Base-by-base conservation (phyloP, 129 eudicot species). In the Helichrysum umbraculigerum region DNA sequence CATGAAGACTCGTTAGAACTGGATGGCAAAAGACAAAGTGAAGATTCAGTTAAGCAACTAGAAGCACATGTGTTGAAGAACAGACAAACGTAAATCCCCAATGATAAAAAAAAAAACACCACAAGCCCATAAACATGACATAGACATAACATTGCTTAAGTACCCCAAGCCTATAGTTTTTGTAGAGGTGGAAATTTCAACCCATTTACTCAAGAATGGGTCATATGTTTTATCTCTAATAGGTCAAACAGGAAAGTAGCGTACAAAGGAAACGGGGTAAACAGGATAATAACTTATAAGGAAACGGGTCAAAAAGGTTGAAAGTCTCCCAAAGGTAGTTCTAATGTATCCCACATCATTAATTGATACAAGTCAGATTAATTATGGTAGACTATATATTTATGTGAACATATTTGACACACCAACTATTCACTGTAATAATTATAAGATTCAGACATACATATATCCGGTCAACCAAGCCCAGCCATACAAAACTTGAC, bases 1-100 rank as follows among this genome's bases (percentile, higher is more conserved):
- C 96, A 94, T 3, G 99, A 94, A 59, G 88, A 61, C 79, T 85
- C 90, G 30, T 76, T 75, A 59, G 99, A 91, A 73, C 99, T 94
- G 79, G 33, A 82, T 67, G 17, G 47, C 70, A 50, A 64, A 81
- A 4, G 9, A 12, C 22, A 51, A 32, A 72, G 2, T 50, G 2
- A 56, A 30, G 30, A 80, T 33, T 10, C 73, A 67, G 32, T 71
- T 54, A 69, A 56, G 72, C 22, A 54, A 30, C 71, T 52, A 30
- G 9, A 20, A 63, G 60, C 47, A 42, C 60, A 79, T 33, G 19
- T 2, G n/a, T 0, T 21, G 30, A 25, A 54, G 5, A 4, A 42
- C 17, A 63, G 11, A 58, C 59, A 74, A 42, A 10, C 44, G 3
- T 32, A 22, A 19, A 51, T 15, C 59, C 7, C 9, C 15, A 28